Percentiles rank a stretch among this genome's conserved stretches.
Evolutionary conservation across 2,329 filamentous ascomycete species (phyloP).

Genomic region (Conoideocrella luteorostrata): DNA sequence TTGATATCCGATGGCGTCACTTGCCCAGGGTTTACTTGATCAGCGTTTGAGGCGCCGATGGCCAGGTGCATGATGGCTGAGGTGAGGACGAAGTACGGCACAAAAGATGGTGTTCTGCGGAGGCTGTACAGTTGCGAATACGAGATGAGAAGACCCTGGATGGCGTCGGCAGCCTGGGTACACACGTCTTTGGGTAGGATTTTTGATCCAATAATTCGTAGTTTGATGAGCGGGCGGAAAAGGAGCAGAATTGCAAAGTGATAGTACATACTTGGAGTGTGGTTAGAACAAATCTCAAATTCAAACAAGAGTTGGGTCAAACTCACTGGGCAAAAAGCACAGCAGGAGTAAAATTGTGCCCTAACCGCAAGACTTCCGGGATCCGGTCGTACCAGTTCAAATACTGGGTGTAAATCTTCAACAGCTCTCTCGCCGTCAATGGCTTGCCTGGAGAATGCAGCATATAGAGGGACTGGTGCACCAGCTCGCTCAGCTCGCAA

Average conservation of each 20-base stretch:
- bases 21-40: slow-evolving; percentile 10
- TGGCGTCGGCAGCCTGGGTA: slow-evolving; percentile 53
- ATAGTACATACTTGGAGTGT: slow-evolving; percentile 55
- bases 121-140: slow-evolving; percentile 54
- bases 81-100: slow-evolving; percentile 56
- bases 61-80: slow-evolving; percentile 56
- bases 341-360: slow-evolving; percentile 65
- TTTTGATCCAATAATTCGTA: slow-evolving; percentile 56
- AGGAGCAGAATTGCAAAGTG: slow-evolving; percentile 66
- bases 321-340: slow-evolving; percentile 69
- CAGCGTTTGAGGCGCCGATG: slow-evolving; percentile 34
- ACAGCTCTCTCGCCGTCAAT: slow-evolving; percentile 56
- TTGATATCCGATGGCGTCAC: slow-evolving; percentile 19
- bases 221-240: slow-evolving; percentile 64
- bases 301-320: too few species aligned
- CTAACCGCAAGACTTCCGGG: slow-evolving; percentile 56
- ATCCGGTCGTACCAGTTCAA: slow-evolving; percentile 65
- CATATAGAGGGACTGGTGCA: slow-evolving; percentile 64
- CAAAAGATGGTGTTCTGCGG: slow-evolving; percentile 52
- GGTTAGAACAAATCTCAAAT: neutral
- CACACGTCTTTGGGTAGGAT: slow-evolving; percentile 61
- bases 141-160: slow-evolving; percentile 48
- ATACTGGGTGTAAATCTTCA: slow-evolving; percentile 61
- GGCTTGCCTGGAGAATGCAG: slow-evolving; percentile 64
- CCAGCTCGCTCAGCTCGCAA: slow-evolving; percentile 65